Percentiles rank a stretch among this genome's conserved stretches.
Evolutionary conservation across 2,329 filamentous ascomycete species (phyloP).

Genomic region (Aspergillus puulaauensis): DNA sequence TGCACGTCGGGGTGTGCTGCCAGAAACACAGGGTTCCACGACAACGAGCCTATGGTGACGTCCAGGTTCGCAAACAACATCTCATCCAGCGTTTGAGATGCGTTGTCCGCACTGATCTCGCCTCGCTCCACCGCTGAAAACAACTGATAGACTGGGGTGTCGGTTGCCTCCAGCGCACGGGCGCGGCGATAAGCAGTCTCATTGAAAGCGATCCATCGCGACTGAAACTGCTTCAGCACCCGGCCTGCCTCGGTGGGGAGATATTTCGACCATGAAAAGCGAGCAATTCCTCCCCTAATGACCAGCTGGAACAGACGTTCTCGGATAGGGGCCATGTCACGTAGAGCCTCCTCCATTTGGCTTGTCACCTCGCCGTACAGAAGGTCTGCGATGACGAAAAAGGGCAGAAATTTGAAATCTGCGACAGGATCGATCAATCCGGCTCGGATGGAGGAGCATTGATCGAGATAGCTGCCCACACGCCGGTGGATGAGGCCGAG

Average conservation of each 20-base stretch:
- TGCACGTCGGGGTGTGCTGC: slow-evolving; percentile 38
- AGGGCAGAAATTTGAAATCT: slow-evolving; percentile 38
- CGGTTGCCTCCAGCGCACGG: neutral
- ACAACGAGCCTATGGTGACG: slow-evolving; percentile 44
- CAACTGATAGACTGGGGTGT: slow-evolving; percentile 9
- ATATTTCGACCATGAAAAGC: slow-evolving; percentile 23
- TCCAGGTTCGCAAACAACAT: slow-evolving; percentile 50
- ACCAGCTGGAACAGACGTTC: slow-evolving; percentile 34
- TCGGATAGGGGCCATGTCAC: slow-evolving; percentile 21
- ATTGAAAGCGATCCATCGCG: slow-evolving; percentile 37
- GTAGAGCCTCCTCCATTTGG: slow-evolving; percentile 25
- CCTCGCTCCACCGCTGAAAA: slow-evolving; percentile 17
- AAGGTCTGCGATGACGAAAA: slow-evolving; percentile 39
- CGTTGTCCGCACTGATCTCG: slow-evolving; percentile 25
- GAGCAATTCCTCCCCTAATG: slow-evolving; percentile 36
- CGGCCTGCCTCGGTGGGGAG: slow-evolving; percentile 21
- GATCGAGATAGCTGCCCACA: too few species aligned
- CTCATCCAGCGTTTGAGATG: slow-evolving; percentile 49
- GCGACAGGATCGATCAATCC: slow-evolving; percentile 25
- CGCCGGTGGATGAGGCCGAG: too few species aligned
- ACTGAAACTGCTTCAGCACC: slow-evolving; percentile 29
- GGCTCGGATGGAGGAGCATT: too few species aligned
- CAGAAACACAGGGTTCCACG: slow-evolving; percentile 47
- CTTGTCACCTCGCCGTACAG: too few species aligned
- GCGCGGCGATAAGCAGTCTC: slow-evolving; percentile 15